These are phyloP conservation scores for Phytophthora sojae DNA, from an alignment of 352 stramenopile species.

Conservation along the genomic window DNA sequence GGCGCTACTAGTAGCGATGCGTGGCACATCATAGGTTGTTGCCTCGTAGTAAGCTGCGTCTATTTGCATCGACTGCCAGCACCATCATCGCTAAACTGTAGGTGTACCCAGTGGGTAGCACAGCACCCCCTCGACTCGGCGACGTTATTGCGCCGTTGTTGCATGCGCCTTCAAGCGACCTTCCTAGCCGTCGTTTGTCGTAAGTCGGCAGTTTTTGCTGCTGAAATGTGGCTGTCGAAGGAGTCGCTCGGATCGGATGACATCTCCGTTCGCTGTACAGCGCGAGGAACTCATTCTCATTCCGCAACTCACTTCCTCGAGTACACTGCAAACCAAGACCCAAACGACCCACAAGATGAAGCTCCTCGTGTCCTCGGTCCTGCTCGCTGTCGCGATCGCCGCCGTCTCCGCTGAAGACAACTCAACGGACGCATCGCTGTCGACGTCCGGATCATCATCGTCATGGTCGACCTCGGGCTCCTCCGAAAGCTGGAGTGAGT, in stretches of 20 bases:
- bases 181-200: slow-evolving; percentile 1
- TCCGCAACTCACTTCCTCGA: slow-evolving; percentile 28
- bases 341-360: slow-evolving; percentile 36
- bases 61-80: background rate
- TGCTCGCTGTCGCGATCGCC: slow-evolving; percentile 36
- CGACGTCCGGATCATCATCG: background rate
- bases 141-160: background rate
- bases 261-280: background rate
- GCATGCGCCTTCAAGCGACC: background rate
- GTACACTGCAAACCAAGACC: background rate
- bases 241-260: background rate
- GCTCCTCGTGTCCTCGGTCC: slow-evolving; percentile 39
- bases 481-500: slow-evolving; percentile 10
- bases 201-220: slow-evolving; percentile 12
- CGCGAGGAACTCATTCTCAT: slow-evolving; percentile 9
- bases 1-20: background rate
- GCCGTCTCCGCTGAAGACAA: slow-evolving; percentile 9
- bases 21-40: background rate
- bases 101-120: background rate
- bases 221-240: background rate
- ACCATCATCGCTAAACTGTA: background rate
- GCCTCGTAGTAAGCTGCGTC: background rate
- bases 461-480: slow-evolving; percentile 4
- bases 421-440: slow-evolving; percentile 11
- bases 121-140: background rate